phyloP scores from a whole-genome alignment of 306 rosid genomes.

The Boehmeria nivea region DNA sequence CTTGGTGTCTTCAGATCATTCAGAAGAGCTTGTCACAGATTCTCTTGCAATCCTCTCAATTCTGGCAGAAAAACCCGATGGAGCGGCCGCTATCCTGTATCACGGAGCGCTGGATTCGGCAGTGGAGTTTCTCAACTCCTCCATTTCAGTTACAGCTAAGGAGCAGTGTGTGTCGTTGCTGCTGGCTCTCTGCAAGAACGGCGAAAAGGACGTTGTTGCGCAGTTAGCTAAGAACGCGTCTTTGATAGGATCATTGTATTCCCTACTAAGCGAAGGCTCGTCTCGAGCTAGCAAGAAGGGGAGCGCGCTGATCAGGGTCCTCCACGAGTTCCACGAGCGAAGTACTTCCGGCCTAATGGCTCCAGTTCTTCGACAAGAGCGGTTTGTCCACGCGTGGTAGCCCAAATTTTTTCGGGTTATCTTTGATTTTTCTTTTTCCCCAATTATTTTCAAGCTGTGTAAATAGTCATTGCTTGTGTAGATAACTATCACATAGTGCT shows the following conservation, averaged over 20 bases:
- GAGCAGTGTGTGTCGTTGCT: slow-evolving; percentile 64
- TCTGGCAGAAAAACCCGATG: slow-evolving; percentile 60
- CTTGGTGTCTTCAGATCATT: slow-evolving; percentile 30
- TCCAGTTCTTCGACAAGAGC: slow-evolving; percentile 45
- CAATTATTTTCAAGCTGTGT: slow-evolving; percentile 23
- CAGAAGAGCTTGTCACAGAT: slow-evolving; percentile 54
- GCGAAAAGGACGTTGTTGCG: slow-evolving; percentile 53
- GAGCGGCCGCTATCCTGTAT: slow-evolving; percentile 30
- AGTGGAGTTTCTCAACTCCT: slow-evolving; percentile 39
- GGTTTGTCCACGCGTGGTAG: slow-evolving; percentile 53
- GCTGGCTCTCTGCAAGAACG: slow-evolving; percentile 55
- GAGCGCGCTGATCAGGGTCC: slow-evolving; percentile 57
- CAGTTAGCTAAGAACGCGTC: slow-evolving; percentile 45
- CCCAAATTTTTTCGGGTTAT: slow-evolving; percentile 32
- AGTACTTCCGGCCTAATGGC: slow-evolving; percentile 42
- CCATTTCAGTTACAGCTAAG: slow-evolving; percentile 50
- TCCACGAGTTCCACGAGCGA: slow-evolving; percentile 59
- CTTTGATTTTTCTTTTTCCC: too few species aligned
- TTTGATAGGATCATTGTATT: slow-evolving; percentile 65
- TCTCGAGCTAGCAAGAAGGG: slow-evolving; percentile 57
- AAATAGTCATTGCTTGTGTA: slow-evolving; percentile 23
- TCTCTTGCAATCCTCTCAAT: slow-evolving; percentile 58
- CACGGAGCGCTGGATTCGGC: slow-evolving; percentile 38
- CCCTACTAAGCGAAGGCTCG: slow-evolving; percentile 56
- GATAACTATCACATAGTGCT: slow-evolving; percentile 19